Conservation (phyloP, 2,329 filamentous ascomycete species). For the Penicillium aurantiogriseum region DNA sequence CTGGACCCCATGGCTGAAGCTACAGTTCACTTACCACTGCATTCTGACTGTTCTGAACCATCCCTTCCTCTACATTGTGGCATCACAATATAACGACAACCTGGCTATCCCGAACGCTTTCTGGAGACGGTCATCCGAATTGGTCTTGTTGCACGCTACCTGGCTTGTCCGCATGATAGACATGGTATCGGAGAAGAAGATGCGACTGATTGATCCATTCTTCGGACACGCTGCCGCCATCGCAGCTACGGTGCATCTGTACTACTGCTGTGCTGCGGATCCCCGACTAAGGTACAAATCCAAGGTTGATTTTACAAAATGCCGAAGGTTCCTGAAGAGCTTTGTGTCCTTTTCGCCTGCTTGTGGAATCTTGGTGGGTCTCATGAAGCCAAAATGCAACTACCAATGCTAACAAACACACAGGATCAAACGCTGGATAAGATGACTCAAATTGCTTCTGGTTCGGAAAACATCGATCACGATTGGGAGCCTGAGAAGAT, state of each 20-base stretch:
- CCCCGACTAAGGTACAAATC: constrained; percentile 52
- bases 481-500: constrained; percentile 56
- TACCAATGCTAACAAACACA: constrained; percentile 7
- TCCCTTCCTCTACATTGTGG: constrained; percentile 55
- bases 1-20: constrained; percentile 54
- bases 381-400: not conserved
- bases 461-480: constrained; percentile 50
- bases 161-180: constrained; percentile 57
- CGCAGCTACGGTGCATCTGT: constrained; percentile 54
- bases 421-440: constrained; percentile 51
- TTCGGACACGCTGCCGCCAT: constrained; percentile 54
- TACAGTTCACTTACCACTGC: constrained; percentile 55
- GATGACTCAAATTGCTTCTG: constrained; percentile 52
- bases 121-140: constrained; percentile 53
- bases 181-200: constrained; percentile 53
- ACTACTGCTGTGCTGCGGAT: constrained; percentile 54
- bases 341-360: constrained; percentile 51
- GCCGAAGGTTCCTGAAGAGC: constrained; percentile 49
- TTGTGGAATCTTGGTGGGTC: constrained; percentile 47
- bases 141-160: constrained; percentile 53
- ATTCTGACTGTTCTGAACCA: constrained; percentile 55
- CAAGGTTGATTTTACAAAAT: constrained; percentile 54
- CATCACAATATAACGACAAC: constrained; percentile 53
- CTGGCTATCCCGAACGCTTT: constrained; percentile 55
- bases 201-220: constrained; percentile 52